phyloP scores from a whole-genome alignment of 495 filamentous ascomycete genomes.

The Trichoderma erinaceum region DNA sequence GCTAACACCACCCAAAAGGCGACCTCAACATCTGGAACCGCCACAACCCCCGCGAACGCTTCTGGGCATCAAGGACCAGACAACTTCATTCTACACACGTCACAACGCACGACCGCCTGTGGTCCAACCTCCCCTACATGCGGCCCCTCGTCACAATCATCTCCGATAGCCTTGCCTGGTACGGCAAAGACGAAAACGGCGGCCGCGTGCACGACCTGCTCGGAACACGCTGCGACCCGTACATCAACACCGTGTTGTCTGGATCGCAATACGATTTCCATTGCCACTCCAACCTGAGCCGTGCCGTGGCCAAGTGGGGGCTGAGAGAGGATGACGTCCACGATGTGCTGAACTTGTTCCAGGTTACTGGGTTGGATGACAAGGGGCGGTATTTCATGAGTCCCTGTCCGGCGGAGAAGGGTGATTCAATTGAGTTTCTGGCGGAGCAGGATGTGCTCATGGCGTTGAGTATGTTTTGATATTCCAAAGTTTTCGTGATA shows the following conservation, averaged over 20 bases:
- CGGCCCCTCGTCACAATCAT: slow-evolving; percentile 67
- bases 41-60: slow-evolving; percentile 66
- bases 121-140: slow-evolving; percentile 71
- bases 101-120: slow-evolving; percentile 61
- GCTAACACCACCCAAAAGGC: slow-evolving; percentile 24
- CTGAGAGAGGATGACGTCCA: slow-evolving; percentile 69
- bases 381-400: slow-evolving; percentile 73
- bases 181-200: slow-evolving; percentile 45
- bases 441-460: slow-evolving; percentile 70
- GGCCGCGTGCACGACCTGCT: slow-evolving; percentile 67
- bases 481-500: slow-evolving; percentile 31
- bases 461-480: slow-evolving; percentile 52
- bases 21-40: slow-evolving; percentile 78
- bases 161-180: slow-evolving; percentile 56
- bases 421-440: slow-evolving; percentile 70
- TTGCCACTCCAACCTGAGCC: slow-evolving; percentile 74
- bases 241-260: slow-evolving; percentile 65
- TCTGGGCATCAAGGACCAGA: slow-evolving; percentile 73
- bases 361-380: slow-evolving; percentile 67
- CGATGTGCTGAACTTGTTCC: slow-evolving; percentile 77
- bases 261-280: slow-evolving; percentile 67
- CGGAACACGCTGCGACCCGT: slow-evolving; percentile 72
- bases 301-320: slow-evolving; percentile 61
- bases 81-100: slow-evolving; percentile 74
- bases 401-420: slow-evolving; percentile 57